These are phyloP conservation scores for Parietaria judaica DNA, from an alignment of 306 rosid species.

Conservation along the genomic window DNA sequence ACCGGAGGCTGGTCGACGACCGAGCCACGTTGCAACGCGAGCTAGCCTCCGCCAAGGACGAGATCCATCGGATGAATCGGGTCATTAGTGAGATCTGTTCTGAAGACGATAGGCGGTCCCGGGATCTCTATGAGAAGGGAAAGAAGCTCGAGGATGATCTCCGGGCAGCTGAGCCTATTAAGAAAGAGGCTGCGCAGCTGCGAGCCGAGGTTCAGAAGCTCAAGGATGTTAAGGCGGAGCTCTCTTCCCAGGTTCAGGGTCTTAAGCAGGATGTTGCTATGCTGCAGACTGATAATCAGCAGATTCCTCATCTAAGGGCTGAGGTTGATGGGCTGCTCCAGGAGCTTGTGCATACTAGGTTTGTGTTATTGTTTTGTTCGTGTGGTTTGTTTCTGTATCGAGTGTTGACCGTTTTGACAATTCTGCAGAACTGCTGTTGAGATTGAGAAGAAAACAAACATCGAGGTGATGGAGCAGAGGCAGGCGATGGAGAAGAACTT, in stretches of 20 bases:
- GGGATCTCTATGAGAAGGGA: constrained; percentile 68
- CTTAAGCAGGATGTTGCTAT: constrained; percentile 53
- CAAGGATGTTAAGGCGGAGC: constrained; percentile 52
- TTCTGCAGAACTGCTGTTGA: constrained; percentile 46
- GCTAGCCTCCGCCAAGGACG: constrained; percentile 61
- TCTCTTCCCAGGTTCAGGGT: constrained; percentile 49
- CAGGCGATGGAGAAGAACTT: constrained; percentile 79
- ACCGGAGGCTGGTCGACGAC: constrained; percentile 65
- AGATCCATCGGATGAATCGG: constrained; percentile 68
- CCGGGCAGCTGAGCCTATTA: constrained; percentile 55
- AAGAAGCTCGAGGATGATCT: constrained; percentile 69
- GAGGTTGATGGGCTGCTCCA: constrained; percentile 72
- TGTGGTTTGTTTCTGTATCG: not conserved
- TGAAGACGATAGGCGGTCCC: constrained; percentile 53
- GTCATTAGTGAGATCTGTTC: constrained; percentile 60
- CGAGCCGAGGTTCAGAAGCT: constrained; percentile 65
- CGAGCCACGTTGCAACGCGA: constrained; percentile 58
- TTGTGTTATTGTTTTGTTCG: constrained; percentile 11
- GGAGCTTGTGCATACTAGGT: constrained; percentile 83
- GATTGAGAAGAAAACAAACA: constrained; percentile 75
- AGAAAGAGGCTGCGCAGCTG: constrained; percentile 60
- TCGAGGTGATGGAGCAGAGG: constrained; percentile 81
- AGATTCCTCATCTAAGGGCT: constrained; percentile 49
- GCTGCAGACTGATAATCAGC: constrained; percentile 63
- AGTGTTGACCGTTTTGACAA: constrained; percentile 10